Base-by-base conservation (phyloP, 768 basidiomycete species). In the Cystofilobasidium ferigula region DNA sequence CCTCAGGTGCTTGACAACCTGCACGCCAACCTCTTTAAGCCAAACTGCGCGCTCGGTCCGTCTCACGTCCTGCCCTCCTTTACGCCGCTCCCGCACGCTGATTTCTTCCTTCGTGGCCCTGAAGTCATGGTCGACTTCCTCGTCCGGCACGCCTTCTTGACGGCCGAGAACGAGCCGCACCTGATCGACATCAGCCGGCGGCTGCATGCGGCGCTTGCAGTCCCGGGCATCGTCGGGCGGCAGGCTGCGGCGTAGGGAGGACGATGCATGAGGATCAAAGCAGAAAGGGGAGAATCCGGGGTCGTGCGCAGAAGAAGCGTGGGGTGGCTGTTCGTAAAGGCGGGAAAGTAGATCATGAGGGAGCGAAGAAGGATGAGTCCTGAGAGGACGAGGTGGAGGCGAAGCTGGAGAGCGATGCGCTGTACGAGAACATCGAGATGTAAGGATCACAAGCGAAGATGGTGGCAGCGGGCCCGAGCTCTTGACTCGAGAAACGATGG, bases 101-200 rank as follows among this genome's bases (percentile, higher is more conserved):
- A 28, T 36, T 4, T 32, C 10, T 34, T 63, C 51, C 34, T 35
- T 26, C n/a, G 32, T 13, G 30, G 32, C 20, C 30, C 30, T 48
- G 9, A 63, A 89, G 90, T 92, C 20, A 78, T 97, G 57, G 78
- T 98, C 54, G 93, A 98, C 75, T 85, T 97, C 67, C 81, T 98
- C 75, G 82, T 97, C 58, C 83, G 93, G 1, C 85, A 87, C 66
- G 92, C 92, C 0, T 80, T 85, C 68, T 79, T 97, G 60, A 93
- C 89, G 0, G 83, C 89, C 0, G 92, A 94, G 68, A 88, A 85
- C 67, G 95, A 98, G 73, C 84, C 86, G 0, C 79, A 88, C 67
- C 93, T 82, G 72, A 77, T 87, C 76, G 85, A 89, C 73, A 86
- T 95, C 47, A 71, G 82, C 14, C 86, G 86, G 16, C 81, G 84